phyloP scores from a whole-genome alignment of 768 basidiomycete species.

The Agrocybe chaxingu region DNA sequence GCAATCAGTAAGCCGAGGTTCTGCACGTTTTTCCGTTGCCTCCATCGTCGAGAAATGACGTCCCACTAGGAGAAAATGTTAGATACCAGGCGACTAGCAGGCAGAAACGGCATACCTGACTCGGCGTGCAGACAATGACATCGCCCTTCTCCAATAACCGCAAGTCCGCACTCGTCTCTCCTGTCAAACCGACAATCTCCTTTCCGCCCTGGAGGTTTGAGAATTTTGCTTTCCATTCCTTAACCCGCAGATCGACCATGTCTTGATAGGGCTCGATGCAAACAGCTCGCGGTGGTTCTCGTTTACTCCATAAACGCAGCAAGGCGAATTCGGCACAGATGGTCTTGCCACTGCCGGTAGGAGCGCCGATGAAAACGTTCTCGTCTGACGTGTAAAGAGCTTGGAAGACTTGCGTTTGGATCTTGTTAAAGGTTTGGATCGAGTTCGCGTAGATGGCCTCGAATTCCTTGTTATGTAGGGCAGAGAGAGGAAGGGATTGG shows the following conservation, averaged over 20 bases:
- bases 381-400: slow-evolving; percentile 95
- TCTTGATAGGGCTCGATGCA: slow-evolving; percentile 97
- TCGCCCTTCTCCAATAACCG: slow-evolving; percentile 88
- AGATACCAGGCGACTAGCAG: slow-evolving; percentile 1
- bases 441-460: slow-evolving; percentile 81
- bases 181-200: slow-evolving; percentile 90
- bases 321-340: slow-evolving; percentile 97
- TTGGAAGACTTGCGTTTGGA: slow-evolving; percentile 99
- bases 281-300: slow-evolving; percentile 78
- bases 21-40: slow-evolving; percentile 95
- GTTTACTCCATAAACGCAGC: slow-evolving; percentile 90
- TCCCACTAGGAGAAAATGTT: slow-evolving; percentile 69
- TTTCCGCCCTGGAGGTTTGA: slow-evolving; percentile 82
- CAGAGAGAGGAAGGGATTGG: slow-evolving; percentile 84
- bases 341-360: slow-evolving; percentile 96
- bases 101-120: slow-evolving; percentile 56
- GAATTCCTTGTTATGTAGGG: slow-evolving; percentile 91
- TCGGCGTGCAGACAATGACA: slow-evolving; percentile 91
- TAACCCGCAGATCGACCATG: slow-evolving; percentile 89
- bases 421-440: slow-evolving; percentile 93
- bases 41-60: slow-evolving; percentile 90
- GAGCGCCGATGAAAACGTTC: slow-evolving; percentile 95
- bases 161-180: slow-evolving; percentile 90
- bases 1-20: slow-evolving; percentile 90
- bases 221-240: slow-evolving; percentile 90